Base-by-base conservation (phyloP, 2,329 filamentous ascomycete genomes). In the Scedosporium minutisporum region DNA sequence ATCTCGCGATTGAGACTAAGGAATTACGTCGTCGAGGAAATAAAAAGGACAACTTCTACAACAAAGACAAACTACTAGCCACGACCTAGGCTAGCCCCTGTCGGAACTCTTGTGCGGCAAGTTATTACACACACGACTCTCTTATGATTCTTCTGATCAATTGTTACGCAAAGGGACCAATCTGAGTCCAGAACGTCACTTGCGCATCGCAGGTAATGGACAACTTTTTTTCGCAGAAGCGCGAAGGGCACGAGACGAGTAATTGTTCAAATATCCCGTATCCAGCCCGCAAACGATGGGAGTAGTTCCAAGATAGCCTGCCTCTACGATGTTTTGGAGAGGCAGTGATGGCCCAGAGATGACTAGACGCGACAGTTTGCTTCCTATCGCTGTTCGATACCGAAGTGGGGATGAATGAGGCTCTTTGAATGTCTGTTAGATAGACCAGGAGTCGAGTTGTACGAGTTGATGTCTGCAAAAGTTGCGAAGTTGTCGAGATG, bases 121-220 rank as follows among this genome's bases (percentile, higher is more conserved):
- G 18, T 55, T 55, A 23, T 55, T 55, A 55, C 51, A 55, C 51
- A 55, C 51, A 55, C 27, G 51, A 27, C 51, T 27, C 51, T 55
- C 10, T 38, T 55, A 55, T 55, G 58, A 46, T 27, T 60, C 38
- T 60, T 46, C 42, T 61, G 60, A 61, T 61, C 48, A 61, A 61
- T 61, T 61, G 16, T 53, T 61, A 61, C 59, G 58, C 59, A 21
- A 57, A 51, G 42, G 48, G 48, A 27, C 38, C 57, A 61, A 23
- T 55, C 48, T 61, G 60, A 57, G 60, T 12, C 60, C 60, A 57
- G 25, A 57, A 27, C 27, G 60, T 41, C 48, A 33, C 59, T 61
- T 42, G 60, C 60, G 60, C 60, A 55, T 44, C 29, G 29, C n/a
- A 57, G 29, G 18, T 41, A 61, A 58, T 16, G 33, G 16, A 58